phyloP scores from a whole-genome alignment of 768 basidiomycete genomes.

The Favolaschia claudopus region DNA sequence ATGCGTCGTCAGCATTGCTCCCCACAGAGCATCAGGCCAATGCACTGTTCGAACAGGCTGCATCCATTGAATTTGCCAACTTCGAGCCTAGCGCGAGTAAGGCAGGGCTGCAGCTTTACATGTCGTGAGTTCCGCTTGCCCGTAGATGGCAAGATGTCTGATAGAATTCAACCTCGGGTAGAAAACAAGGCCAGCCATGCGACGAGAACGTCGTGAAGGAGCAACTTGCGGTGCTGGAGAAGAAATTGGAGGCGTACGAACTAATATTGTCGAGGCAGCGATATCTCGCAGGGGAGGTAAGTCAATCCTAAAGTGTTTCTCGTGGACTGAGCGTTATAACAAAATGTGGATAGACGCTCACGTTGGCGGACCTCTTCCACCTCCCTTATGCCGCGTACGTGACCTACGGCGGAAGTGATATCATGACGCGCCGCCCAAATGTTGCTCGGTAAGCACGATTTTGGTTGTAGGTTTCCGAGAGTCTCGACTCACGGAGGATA shows the following conservation, averaged over 20 bases:
- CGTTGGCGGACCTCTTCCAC: no score
- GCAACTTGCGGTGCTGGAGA: slow-evolving; percentile 33
- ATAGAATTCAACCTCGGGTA: no score
- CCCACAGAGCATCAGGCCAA: slow-evolving; percentile 34
- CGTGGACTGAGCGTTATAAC: no score
- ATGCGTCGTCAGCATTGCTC: slow-evolving; percentile 48
- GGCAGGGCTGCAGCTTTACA: not conserved
- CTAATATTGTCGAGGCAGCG: slow-evolving; percentile 47
- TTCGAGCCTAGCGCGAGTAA: slow-evolving; percentile 3
- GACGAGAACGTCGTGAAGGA: slow-evolving; percentile 34
- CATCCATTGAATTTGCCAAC: slow-evolving; percentile 4
- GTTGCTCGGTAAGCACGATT: not conserved
- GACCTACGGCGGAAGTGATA: not conserved
- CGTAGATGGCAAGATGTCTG: no score
- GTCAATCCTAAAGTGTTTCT: no score
- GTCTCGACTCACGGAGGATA: not conserved
- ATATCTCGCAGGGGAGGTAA: slow-evolving; percentile 51
- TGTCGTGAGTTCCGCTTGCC: no score
- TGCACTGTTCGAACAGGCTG: slow-evolving; percentile 38
- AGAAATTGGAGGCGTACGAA: slow-evolving; percentile 51
- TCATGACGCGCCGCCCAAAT: not conserved
- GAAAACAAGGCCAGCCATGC: slow-evolving; percentile 21
- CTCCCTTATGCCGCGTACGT: slow-evolving; percentile 40
- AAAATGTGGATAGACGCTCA: no score
- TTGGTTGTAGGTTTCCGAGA: not conserved